Evolutionary conservation across 2,329 filamentous ascomycete genomes (phyloP).

Genomic region (Macrophomina phaseolina): DNA sequence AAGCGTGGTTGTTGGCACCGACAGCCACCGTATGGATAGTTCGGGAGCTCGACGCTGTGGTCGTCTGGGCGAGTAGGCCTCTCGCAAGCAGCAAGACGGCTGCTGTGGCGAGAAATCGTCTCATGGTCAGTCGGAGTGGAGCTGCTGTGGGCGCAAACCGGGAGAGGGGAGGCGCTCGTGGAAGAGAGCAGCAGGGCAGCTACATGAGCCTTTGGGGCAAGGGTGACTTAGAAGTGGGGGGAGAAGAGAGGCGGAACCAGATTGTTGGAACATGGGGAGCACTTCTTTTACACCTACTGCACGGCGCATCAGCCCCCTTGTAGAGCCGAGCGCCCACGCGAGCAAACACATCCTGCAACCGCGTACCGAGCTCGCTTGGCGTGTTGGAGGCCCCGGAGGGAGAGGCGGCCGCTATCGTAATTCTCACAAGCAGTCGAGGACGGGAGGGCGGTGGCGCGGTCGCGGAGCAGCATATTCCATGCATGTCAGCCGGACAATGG

Average conservation of each 20-base stretch:
- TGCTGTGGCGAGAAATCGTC: background rate
- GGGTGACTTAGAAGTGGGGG: background rate
- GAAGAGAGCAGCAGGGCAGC: background rate
- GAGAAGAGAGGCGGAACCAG: background rate
- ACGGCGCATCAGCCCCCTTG: constrained; percentile 2
- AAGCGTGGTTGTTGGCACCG: constrained; percentile 42
- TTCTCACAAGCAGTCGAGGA: background rate
- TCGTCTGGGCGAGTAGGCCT: background rate
- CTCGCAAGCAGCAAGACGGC: constrained; percentile 6
- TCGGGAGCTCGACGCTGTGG: background rate
- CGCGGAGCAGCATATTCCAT: background rate
- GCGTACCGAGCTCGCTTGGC: constrained; percentile 4
- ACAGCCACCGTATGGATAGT: constrained; percentile 43
- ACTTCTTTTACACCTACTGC: constrained; percentile 1
- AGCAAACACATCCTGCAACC: background rate
- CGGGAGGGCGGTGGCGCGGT: constrained; percentile 6
- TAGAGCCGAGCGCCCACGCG: background rate
- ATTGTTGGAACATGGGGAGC: background rate
- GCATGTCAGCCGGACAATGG: constrained; percentile 16
- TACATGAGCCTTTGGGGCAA: constrained; percentile 5
- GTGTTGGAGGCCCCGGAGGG: background rate
- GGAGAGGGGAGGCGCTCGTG: background rate
- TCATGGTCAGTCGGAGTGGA: background rate
- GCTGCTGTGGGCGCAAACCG: background rate
- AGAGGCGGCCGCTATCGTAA: constrained; percentile 3